phyloP scores from a whole-genome alignment of 169 alveolate species.

The Cryptosporidium ryanae region DNA sequence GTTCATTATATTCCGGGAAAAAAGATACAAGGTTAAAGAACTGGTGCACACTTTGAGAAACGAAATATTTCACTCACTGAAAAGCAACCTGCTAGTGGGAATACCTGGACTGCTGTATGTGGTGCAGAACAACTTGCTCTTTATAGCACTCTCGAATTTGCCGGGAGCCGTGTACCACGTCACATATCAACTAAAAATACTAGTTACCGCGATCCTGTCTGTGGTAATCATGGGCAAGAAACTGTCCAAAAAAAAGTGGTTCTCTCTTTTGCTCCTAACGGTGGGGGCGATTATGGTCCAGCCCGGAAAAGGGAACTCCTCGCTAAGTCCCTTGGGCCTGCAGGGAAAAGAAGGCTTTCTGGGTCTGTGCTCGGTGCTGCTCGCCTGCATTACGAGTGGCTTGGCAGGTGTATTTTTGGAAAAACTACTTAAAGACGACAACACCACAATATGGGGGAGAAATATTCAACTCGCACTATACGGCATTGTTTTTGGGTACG shows the following conservation, averaged over 20 bases:
- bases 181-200: conserved; percentile 80
- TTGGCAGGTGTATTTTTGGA: conserved; percentile 83
- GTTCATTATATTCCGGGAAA: conserved; percentile 6
- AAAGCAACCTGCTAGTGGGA: conserved; percentile 64
- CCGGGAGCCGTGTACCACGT: conserved; percentile 84
- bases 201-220: conserved; percentile 82
- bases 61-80: conserved; percentile 37
- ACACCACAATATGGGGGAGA: conserved; percentile 79
- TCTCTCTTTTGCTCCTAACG: conserved; percentile 76
- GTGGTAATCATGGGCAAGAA: conserved; percentile 76
- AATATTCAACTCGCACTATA: conserved; percentile 82
- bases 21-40: conserved; percentile 1
- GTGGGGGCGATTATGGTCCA: conserved; percentile 78
- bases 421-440: conserved; percentile 79
- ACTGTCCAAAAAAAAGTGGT: conserved; percentile 73
- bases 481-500: conserved; percentile 76
- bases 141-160: conserved; percentile 80
- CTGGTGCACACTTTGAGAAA: conserved; percentile 2
- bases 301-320: conserved; percentile 26
- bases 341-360: conserved; percentile 3
- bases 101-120: conserved; percentile 83
- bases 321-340: background rate
- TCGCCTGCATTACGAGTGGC: conserved; percentile 84
- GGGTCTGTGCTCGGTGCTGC: conserved; percentile 83
- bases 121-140: conserved; percentile 80